Base-by-base conservation (phyloP, 345 rosid genomes). In the Gossypium herbaceum region DNA sequence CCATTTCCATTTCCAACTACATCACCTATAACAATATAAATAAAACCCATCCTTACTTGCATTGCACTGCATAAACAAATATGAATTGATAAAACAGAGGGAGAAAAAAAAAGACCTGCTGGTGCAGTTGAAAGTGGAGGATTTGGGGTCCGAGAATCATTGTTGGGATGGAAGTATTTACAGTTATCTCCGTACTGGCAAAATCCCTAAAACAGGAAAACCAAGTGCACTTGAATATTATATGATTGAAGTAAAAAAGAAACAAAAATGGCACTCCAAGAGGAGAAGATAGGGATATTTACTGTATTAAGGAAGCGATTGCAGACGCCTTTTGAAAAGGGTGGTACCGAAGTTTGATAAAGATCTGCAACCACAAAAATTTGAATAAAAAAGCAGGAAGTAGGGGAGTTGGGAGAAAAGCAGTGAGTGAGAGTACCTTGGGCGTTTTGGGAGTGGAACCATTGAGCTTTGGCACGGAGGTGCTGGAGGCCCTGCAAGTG, bases 101-200 rank as follows among this genome's bases (percentile, higher is more conserved):
- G 7, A 27, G 48, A 45, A 20, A 0, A 9, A 12, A 12, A 45
- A 45, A 19, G 43, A 74, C 77, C 77, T 62, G 62, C 22, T 39
- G 75, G 41, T 7, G 48, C 76, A 34, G 75, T 1, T 9, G 65
- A 64, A 41, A 34, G 52, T 74, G 41, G 44, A 44, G 61, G 62
- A 78, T 1, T 16, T 64, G 17, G 59, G 64, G 7, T 54, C 55
- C 68, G 81, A 4, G 66, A 71, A 71, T 43, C 78, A 75, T 79
- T 80, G 51, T 63, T 78, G 25, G 94, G 83, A 80, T 95, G 98
- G 54, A 85, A 77, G 77, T 88, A 95, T 77, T 84, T 91, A 69
- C 98, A 95, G 71, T 97, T 89, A 80, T 91, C 91, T 54, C 93
- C 98, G 22, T 71, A 90, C 17, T 86, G 94, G 77, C 98, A 95